These are phyloP conservation scores for Candida nanaspora DNA, from an alignment of 805 yeast species.

Conservation along the genomic window DNA sequence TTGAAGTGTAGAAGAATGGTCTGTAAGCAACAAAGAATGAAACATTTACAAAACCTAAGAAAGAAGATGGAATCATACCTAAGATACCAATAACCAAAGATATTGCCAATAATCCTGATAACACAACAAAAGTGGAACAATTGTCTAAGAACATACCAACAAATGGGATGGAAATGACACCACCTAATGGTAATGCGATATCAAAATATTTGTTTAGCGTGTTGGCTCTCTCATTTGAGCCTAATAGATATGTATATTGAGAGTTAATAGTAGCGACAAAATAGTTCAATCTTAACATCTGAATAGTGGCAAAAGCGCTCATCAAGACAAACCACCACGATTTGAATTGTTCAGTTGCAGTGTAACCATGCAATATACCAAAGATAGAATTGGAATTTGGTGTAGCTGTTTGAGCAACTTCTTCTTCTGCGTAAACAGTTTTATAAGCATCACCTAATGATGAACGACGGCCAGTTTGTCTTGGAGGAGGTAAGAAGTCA, in stretches of 20 bases:
- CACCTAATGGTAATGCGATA: constrained; percentile 50
- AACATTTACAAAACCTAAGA: constrained; percentile 37
- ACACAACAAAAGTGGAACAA: constrained; percentile 39
- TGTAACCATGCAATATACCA: constrained; percentile 48
- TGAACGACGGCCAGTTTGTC: constrained; percentile 33
- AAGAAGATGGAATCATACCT: constrained; percentile 37
- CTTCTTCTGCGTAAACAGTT: constrained; percentile 45
- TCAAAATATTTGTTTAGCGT: constrained; percentile 41
- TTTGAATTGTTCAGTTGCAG: constrained; percentile 40
- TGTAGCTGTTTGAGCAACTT: constrained; percentile 27
- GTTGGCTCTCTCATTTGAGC: constrained; percentile 30
- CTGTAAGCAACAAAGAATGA: constrained; percentile 44
- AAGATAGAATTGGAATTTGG: constrained; percentile 37
- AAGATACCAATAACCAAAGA: constrained; percentile 40
- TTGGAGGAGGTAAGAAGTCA: constrained; percentile 7
- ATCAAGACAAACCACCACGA: constrained; percentile 47
- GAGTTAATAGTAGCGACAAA: constrained; percentile 52
- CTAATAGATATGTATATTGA: constrained; percentile 42
- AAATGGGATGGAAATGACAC: constrained; percentile 46
- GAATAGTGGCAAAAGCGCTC: constrained; percentile 44
- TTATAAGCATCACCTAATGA: constrained; percentile 52
- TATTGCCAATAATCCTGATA: constrained; percentile 30
- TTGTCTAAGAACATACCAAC: constrained; percentile 45
- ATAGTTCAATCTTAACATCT: constrained; percentile 50
- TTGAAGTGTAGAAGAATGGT: constrained; percentile 52